A percentile compares a stretch with the other conserved stretches of the same genome.
These are phyloP conservation scores for baker's yeast (Saccharomyces cerevisiae) DNA, from an alignment of 805 yeast species.

Conservation along the genomic window DNA sequence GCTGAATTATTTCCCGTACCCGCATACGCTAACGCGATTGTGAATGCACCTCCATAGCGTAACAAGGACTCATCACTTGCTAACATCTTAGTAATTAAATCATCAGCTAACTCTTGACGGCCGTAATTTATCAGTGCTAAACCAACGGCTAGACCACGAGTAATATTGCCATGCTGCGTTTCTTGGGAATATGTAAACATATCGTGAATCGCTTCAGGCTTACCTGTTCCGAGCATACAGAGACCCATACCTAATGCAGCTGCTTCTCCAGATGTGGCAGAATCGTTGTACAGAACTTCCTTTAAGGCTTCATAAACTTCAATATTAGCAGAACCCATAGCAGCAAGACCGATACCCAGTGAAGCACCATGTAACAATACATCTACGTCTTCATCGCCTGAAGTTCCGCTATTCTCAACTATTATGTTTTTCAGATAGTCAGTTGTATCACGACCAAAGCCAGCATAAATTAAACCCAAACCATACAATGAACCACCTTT, in stretches of 20 bases:
- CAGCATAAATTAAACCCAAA: slow-evolving; percentile 88
- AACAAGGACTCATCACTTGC: slow-evolving; percentile 71
- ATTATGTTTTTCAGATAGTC: slow-evolving; percentile 68
- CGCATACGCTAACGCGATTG: slow-evolving; percentile 91
- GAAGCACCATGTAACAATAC: slow-evolving; percentile 92
- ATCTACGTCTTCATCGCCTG: slow-evolving; percentile 64
- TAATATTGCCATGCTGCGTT: slow-evolving; percentile 91
- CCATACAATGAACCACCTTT: slow-evolving; percentile 95
- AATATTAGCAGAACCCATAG: slow-evolving; percentile 79
- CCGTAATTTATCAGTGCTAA: slow-evolving; percentile 82
- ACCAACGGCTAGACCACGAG: slow-evolving; percentile 87
- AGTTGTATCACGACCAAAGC: slow-evolving; percentile 84
- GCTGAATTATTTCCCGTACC: slow-evolving; percentile 92
- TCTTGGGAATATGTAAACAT: slow-evolving; percentile 89
- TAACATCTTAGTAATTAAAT: slow-evolving; percentile 54
- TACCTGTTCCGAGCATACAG: slow-evolving; percentile 87
- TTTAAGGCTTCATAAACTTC: slow-evolving; percentile 73
- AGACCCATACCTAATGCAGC: slow-evolving; percentile 95
- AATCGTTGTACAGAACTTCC: slow-evolving; percentile 77
- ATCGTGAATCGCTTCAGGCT: slow-evolving; percentile 57
- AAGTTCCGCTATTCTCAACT: slow-evolving; percentile 49
- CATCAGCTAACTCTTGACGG: slow-evolving; percentile 72
- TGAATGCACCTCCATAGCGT: slow-evolving; percentile 93
- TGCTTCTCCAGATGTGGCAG: slow-evolving; percentile 92
- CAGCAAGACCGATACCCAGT: slow-evolving; percentile 91